phyloP scores from a whole-genome alignment of 2,329 filamentous ascomycete species.

The Colletotrichum horii region DNA sequence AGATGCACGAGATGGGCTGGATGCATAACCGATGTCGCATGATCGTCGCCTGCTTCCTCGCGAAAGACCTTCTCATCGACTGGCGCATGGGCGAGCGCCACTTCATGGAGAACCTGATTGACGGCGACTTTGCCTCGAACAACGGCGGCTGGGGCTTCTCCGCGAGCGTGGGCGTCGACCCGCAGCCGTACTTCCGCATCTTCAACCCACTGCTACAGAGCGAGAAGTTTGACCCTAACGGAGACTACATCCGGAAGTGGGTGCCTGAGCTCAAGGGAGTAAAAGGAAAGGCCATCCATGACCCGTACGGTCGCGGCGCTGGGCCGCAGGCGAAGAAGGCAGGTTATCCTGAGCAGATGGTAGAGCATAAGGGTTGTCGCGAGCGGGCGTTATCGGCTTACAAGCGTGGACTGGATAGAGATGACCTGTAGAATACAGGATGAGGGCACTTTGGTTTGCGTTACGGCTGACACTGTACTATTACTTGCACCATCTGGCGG shows the following conservation, averaged over 20 bases:
- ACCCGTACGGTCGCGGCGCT: constrained; percentile 75
- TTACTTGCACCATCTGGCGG: neutral
- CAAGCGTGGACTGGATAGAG: constrained; percentile 62
- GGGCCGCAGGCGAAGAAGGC: constrained; percentile 62
- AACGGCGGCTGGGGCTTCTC: constrained; percentile 66
- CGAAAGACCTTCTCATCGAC: constrained; percentile 81
- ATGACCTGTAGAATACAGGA: constrained; percentile 14
- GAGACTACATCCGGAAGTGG: constrained; percentile 84
- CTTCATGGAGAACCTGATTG: constrained; percentile 83
- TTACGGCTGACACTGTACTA: neutral
- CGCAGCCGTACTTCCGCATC: constrained; percentile 88
- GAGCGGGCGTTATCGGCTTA: constrained; percentile 73
- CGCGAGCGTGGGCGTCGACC: constrained; percentile 76
- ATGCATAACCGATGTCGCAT: constrained; percentile 90
- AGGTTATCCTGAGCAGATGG: constrained; percentile 77
- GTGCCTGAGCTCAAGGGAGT: constrained; percentile 74
- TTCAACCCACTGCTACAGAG: constrained; percentile 88
- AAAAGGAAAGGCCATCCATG: constrained; percentile 75
- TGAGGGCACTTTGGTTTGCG: too few species aligned
- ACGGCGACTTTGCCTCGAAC: constrained; percentile 82
- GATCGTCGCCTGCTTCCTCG: constrained; percentile 81
- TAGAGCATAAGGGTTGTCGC: constrained; percentile 74
- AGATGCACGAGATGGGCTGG: constrained; percentile 70
- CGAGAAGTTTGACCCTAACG: constrained; percentile 82
- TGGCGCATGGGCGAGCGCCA: constrained; percentile 83